These are phyloP conservation scores for Cryptosporidium andersoni DNA, from an alignment of 169 alveolate genomes.

Conservation along the genomic window DNA sequence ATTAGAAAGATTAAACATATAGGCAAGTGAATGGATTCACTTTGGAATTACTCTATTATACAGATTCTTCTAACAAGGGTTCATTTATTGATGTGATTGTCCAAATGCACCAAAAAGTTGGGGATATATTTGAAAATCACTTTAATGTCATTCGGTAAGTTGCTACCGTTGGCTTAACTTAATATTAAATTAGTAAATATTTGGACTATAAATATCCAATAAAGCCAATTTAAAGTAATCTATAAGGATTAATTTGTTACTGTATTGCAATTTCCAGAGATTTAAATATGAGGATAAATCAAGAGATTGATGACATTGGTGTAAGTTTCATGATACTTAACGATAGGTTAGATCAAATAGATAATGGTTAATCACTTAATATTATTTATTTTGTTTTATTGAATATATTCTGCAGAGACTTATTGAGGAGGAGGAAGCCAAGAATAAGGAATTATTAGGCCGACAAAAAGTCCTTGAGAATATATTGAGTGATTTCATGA, in stretches of 20 bases:
- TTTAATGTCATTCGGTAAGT: constrained; percentile 54
- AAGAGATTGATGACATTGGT: constrained; percentile 52
- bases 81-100: constrained; percentile 57
- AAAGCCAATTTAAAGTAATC: neutral
- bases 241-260: neutral
- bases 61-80: constrained; percentile 1
- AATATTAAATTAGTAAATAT: neutral
- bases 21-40: neutral
- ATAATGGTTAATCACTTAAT: neutral
- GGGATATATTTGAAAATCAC: constrained; percentile 35
- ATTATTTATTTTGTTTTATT: neutral
- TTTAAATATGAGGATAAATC: constrained; percentile 50
- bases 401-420: constrained; percentile 15
- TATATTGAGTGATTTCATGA: constrained; percentile 60
- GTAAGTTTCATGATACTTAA: constrained; percentile 10
- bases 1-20: neutral
- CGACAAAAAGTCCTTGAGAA: constrained; percentile 18
- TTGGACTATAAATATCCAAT: neutral
- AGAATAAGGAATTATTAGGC: constrained; percentile 36
- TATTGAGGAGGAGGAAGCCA: constrained; percentile 43
- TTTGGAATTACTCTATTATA: neutral
- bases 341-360: neutral
- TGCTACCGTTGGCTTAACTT: neutral
- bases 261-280: constrained; percentile 24
- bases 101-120: constrained; percentile 58